These are phyloP conservation scores for Exserohilum rostratum DNA, from an alignment of 2,329 filamentous ascomycete genomes.

Conservation along the genomic window DNA sequence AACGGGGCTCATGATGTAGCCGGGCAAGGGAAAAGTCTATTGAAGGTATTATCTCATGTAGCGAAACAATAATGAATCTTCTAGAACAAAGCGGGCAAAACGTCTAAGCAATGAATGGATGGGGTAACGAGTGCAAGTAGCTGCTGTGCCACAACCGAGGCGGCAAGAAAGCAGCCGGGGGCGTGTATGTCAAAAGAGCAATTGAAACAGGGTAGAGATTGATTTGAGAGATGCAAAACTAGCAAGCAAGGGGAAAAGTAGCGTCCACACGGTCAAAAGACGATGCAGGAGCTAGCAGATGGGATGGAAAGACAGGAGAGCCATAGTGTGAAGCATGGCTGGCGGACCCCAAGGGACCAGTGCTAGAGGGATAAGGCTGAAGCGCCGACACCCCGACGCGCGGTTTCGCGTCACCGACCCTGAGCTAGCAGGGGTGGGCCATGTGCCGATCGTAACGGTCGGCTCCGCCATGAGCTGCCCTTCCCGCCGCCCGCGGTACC, in stretches of 20 bases:
- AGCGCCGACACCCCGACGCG: conserved; percentile 7
- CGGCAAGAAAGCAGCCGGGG: neutral
- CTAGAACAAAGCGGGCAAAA: neutral
- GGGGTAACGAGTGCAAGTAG: no score
- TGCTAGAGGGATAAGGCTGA: conserved; percentile 5
- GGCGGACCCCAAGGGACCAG: neutral
- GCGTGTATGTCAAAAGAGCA: conserved; percentile 3
- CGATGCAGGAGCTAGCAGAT: neutral
- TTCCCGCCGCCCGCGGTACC: neutral
- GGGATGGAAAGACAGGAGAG: conserved; percentile 4
- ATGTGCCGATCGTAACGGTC: conserved; percentile 9
- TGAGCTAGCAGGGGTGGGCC: conserved; percentile 10
- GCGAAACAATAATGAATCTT: neutral
- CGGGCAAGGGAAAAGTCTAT: conserved; percentile 1
- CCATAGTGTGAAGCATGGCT: conserved; percentile 9
- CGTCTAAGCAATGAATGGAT: no score
- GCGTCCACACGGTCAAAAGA: neutral
- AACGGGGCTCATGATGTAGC: conserved; percentile 34
- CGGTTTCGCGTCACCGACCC: conserved; percentile 6
- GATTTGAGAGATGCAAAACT: neutral
- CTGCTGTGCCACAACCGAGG: neutral
- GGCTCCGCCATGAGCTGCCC: neutral
- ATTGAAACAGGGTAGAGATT: neutral
- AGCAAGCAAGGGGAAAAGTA: neutral
- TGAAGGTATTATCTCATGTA: conserved; percentile 2